Evolutionary conservation across 75 land plant species (phyloP).

Genomic region (Pinus taeda): DNA sequence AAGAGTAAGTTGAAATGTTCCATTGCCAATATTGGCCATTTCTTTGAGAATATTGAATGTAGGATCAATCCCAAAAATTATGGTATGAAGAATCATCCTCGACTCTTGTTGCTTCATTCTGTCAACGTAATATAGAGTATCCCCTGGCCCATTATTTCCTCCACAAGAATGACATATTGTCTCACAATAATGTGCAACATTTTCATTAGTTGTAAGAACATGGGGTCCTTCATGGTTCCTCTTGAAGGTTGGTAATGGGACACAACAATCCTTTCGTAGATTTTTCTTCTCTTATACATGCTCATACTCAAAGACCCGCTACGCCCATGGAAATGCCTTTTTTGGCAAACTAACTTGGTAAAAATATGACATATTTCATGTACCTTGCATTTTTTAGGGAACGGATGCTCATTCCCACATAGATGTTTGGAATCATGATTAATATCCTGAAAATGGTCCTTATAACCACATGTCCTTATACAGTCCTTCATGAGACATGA

Average conservation of each 20-base stretch:
- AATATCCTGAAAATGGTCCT: too few relatives aligned
- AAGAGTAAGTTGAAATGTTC: conserved; percentile 23
- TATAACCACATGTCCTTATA: too few relatives aligned
- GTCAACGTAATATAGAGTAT: too few relatives aligned
- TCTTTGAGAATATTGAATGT: too few relatives aligned
- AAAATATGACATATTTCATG: conserved; percentile 16
- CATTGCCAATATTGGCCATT: conserved; percentile 22
- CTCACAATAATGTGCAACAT: not conserved
- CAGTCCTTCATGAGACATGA: too few relatives aligned
- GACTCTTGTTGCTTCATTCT: too few relatives aligned
- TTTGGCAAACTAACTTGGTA: conserved; percentile 18
- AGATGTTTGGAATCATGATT: too few relatives aligned
- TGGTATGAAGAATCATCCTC: too few relatives aligned
- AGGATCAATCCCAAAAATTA: too few relatives aligned
- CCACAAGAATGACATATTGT: not conserved
- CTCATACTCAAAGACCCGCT: conserved; percentile 24
- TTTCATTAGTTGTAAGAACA: not conserved
- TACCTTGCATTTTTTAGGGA: conserved; percentile 2
- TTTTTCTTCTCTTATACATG: conserved; percentile 22
- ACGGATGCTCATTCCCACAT: too few relatives aligned
- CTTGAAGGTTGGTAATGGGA: conserved; percentile 17
- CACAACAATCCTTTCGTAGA: conserved; percentile 17
- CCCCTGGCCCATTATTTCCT: too few relatives aligned
- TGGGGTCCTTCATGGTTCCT: not conserved
- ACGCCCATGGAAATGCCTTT: conserved; percentile 12